phyloP scores from a whole-genome alignment of 306 rosid genomes.

The Medicago truncatula region MtrunA17r5.0-ANR NC_053045.1:38999501-39000000 shows the following conservation, averaged over 20 bases:
- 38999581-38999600: no score
- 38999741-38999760: conserved; percentile 20
- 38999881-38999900: not conserved
- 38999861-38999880: not conserved
- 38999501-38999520: no score
- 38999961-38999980: not conserved
- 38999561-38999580: no score
- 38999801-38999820: not conserved
- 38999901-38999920: not conserved
- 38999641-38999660: not conserved
- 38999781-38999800: conserved; percentile 4
- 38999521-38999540: no score
- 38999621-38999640: not conserved
- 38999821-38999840: conserved; percentile 17
- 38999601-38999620: not conserved
- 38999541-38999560: no score
- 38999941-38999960: not conserved
- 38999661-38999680: not conserved
- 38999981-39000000: not conserved
- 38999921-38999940: not conserved
- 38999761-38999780: conserved; percentile 1
- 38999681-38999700: not conserved
- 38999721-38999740: not conserved
- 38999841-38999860: not conserved
- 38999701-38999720: not conserved